phyloP scores from a whole-genome alignment of 257 asterid genomes.

The Fraxinus excelsior region DNA sequence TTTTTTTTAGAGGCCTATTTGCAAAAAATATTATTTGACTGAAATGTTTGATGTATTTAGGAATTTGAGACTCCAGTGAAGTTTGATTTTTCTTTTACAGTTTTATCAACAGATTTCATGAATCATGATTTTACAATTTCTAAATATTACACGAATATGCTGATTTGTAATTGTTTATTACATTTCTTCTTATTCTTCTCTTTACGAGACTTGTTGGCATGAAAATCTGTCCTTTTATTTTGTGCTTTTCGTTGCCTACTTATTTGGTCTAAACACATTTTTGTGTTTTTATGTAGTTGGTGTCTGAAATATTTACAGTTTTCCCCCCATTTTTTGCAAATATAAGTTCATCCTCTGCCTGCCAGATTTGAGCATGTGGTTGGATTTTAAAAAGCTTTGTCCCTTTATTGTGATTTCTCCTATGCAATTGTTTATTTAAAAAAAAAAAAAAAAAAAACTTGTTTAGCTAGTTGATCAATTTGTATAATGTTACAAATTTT shows the following conservation, averaged over 20 bases:
- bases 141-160: too few relatives aligned
- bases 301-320: too few relatives aligned
- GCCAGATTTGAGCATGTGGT: too few relatives aligned
- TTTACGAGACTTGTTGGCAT: not conserved
- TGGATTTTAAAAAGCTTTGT: too few relatives aligned
- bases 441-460: not conserved
- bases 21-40: constrained; percentile 16
- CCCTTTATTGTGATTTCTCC: too few relatives aligned
- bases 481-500: not conserved
- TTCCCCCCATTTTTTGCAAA: too few relatives aligned
- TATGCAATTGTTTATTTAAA: not conserved
- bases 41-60: constrained; percentile 14
- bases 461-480: not conserved
- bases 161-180: not conserved
- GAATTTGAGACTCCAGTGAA: constrained; percentile 25
- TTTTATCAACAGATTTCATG: not conserved
- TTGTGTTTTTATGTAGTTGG: too few relatives aligned
- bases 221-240: too few relatives aligned
- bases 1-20: constrained; percentile 30
- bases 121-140: too few relatives aligned
- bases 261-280: too few relatives aligned
- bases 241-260: too few relatives aligned
- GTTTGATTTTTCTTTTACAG: not conserved
- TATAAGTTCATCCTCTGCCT: too few relatives aligned
- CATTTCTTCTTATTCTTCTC: constrained; percentile 1